phyloP scores from a whole-genome alignment of 129 eudicot species.

The Pittosporum tobira region DNA sequence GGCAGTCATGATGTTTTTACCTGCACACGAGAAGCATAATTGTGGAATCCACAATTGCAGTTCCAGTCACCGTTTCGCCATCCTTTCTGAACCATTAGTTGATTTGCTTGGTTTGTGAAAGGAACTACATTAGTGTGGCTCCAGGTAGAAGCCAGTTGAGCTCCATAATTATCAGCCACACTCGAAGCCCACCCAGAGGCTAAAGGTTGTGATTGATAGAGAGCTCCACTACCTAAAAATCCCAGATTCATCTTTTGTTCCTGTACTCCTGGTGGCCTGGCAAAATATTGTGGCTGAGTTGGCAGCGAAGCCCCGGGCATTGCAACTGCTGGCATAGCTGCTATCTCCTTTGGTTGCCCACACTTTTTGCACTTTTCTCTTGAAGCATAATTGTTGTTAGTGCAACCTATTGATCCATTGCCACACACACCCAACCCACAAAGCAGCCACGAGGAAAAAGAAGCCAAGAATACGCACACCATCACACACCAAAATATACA shows the following conservation, averaged over 20 bases:
- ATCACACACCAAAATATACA: slow-evolving; percentile 56
- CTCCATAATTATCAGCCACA: slow-evolving; percentile 37
- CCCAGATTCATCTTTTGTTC: slow-evolving; percentile 48
- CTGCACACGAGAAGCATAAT: slow-evolving; percentile 81
- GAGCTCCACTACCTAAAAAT: slow-evolving; percentile 29
- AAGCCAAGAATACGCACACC: slow-evolving; percentile 78
- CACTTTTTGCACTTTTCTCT: slow-evolving; percentile 99
- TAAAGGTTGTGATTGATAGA: slow-evolving; percentile 48
- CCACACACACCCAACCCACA: slow-evolving; percentile 84
- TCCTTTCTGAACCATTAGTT: slow-evolving; percentile 46
- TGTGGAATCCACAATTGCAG: slow-evolving; percentile 94
- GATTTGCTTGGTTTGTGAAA: slow-evolving; percentile 38
- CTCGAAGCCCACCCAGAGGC: slow-evolving; percentile 51
- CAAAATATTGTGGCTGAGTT: slow-evolving; percentile 75
- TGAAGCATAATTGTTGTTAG: slow-evolving; percentile 99
- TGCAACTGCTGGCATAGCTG: slow-evolving; percentile 94
- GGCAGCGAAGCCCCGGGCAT: slow-evolving; percentile 77
- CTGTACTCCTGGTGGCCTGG: slow-evolving; percentile 67
- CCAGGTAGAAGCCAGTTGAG: slow-evolving; percentile 38
- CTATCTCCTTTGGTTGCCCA: slow-evolving; percentile 91
- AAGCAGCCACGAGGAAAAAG: slow-evolving; percentile 56
- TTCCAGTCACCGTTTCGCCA: slow-evolving; percentile 97
- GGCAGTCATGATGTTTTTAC: slow-evolving; percentile 22
- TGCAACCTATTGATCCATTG: slow-evolving; percentile 91
- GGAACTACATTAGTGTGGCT: slow-evolving; percentile 31